Conservation (phyloP, 805 yeast species). For the Lachancea lanzarotensis region DNA sequence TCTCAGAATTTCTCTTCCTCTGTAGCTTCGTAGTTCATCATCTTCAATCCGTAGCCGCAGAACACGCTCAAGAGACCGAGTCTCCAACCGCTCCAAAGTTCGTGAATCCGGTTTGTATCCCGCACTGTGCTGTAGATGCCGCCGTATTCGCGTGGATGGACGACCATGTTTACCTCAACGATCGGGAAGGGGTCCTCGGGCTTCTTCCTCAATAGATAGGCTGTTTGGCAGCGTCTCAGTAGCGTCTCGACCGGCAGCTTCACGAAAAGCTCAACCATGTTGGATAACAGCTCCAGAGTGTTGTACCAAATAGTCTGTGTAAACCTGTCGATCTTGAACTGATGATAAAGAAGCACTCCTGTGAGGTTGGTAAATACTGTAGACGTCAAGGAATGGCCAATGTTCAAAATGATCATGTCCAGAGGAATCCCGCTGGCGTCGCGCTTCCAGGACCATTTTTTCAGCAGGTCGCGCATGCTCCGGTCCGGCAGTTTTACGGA, state of each 20-base stretch:
- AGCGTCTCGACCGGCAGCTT: constrained; percentile 85
- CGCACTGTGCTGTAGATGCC: constrained; percentile 52
- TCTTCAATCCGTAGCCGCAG: constrained; percentile 75
- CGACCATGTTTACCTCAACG: constrained; percentile 45
- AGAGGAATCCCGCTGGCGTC: constrained; percentile 50
- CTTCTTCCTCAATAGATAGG: constrained; percentile 42
- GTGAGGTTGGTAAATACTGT: constrained; percentile 59
- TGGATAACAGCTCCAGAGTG: constrained; percentile 50
- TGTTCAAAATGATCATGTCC: constrained; percentile 58
- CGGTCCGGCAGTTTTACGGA: constrained; percentile 45
- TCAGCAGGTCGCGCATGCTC: constrained; percentile 65
- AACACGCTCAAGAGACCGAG: constrained; percentile 71
- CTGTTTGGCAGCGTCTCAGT: constrained; percentile 75
- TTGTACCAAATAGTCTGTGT: constrained; percentile 57
- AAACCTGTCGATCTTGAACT: constrained; percentile 60
- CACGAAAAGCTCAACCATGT: constrained; percentile 61
- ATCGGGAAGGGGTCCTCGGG: constrained; percentile 37
- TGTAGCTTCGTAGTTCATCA: constrained; percentile 41
- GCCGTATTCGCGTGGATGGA: constrained; percentile 49
- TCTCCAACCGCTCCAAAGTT: constrained; percentile 86
- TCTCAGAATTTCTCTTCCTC: constrained; percentile 38
- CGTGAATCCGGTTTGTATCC: constrained; percentile 36
- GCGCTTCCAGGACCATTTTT: constrained; percentile 35
- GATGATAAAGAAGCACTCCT: constrained; percentile 54
- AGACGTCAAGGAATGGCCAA: constrained; percentile 54